Percentiles rank a stretch among this genome's conserved stretches.
These are phyloP conservation scores for Waitea zeae DNA, from an alignment of 1,284 basidiomycete genomes.

Conservation along the genomic window DNA sequence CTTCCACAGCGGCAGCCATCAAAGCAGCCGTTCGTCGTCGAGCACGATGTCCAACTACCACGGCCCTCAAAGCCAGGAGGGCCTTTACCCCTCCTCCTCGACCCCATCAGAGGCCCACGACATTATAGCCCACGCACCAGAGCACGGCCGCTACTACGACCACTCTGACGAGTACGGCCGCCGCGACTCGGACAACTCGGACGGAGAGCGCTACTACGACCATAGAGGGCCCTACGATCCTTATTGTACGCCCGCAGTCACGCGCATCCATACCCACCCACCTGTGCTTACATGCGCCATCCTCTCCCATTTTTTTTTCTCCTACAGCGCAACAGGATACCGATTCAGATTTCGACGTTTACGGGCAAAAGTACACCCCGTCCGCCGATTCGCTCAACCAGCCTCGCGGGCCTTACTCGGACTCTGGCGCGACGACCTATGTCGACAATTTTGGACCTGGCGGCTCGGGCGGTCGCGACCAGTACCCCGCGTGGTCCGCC, in stretches of 20 bases:
- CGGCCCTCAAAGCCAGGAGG: constrained; percentile 4
- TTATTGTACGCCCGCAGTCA: constrained; percentile 33
- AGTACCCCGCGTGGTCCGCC: constrained; percentile 86
- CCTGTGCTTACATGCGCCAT: too few species aligned
- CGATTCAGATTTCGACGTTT: constrained; percentile 61
- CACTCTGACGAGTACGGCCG: constrained; percentile 45
- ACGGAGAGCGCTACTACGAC: constrained; percentile 42
- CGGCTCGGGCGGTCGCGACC: constrained; percentile 40
- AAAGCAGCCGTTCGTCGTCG: too few species aligned
- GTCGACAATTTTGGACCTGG: constrained; percentile 40
- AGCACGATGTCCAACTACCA: neutral
- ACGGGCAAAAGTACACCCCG: constrained; percentile 46
- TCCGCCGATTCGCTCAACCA: constrained; percentile 56
- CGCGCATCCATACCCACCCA: neutral
- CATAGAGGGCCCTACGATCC: constrained; percentile 42
- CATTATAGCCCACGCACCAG: constrained; percentile 28
- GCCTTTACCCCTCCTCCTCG: constrained; percentile 5
- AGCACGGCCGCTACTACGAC: constrained; percentile 22
- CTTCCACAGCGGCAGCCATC: too few species aligned
- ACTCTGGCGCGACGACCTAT: constrained; percentile 45
- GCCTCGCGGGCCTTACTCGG: constrained; percentile 38
- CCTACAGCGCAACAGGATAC: constrained; percentile 44
- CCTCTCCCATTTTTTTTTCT: neutral
- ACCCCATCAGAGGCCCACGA: constrained; percentile 13
- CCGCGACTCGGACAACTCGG: constrained; percentile 56